Evolutionary conservation across 75 land plant genomes (phyloP).

Genomic region (Sequoia sempervirens): DNA sequence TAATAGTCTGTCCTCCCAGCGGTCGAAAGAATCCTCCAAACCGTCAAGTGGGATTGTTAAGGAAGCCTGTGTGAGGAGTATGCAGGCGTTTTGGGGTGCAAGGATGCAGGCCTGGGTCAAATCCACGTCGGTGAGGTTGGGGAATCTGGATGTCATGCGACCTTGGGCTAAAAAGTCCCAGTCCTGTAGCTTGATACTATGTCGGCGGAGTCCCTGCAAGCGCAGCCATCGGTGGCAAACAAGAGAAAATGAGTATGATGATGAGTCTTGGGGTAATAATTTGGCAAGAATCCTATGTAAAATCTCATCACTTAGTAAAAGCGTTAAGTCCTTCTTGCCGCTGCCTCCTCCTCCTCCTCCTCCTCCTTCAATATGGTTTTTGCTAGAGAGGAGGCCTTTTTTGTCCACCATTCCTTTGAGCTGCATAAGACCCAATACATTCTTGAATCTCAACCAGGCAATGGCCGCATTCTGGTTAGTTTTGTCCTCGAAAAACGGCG

Average conservation of each 20-base stretch:
- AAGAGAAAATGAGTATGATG: slow-evolving; percentile 23
- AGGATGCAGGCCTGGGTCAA: slow-evolving; percentile 47
- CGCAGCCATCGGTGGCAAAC: slow-evolving; percentile 76
- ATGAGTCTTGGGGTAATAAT: slow-evolving; percentile 25
- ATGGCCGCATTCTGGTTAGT: neutral
- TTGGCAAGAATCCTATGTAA: slow-evolving; percentile 39
- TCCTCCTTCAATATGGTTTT: neutral
- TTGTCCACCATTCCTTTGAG: neutral
- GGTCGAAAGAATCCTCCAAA: slow-evolving; percentile 3
- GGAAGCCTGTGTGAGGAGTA: slow-evolving; percentile 38
- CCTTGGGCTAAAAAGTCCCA: slow-evolving; percentile 70
- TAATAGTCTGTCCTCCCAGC: slow-evolving; percentile 24
- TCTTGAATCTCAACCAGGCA: neutral
- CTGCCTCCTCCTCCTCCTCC: neutral
- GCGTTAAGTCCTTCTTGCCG: slow-evolving; percentile 33
- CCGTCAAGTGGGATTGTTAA: slow-evolving; percentile 32
- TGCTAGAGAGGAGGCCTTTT: neutral
- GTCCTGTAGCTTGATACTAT: slow-evolving; percentile 41
- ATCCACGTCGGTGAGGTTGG: slow-evolving; percentile 61
- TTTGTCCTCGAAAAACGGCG: neutral
- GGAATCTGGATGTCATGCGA: slow-evolving; percentile 53
- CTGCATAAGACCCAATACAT: neutral
- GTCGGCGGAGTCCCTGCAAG: slow-evolving; percentile 43
- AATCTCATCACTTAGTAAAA: slow-evolving; percentile 46
- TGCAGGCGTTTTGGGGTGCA: slow-evolving; percentile 8